Base-by-base conservation (phyloP, 805 yeast species). In the Cyberlindnera subsufficiens region DNA sequence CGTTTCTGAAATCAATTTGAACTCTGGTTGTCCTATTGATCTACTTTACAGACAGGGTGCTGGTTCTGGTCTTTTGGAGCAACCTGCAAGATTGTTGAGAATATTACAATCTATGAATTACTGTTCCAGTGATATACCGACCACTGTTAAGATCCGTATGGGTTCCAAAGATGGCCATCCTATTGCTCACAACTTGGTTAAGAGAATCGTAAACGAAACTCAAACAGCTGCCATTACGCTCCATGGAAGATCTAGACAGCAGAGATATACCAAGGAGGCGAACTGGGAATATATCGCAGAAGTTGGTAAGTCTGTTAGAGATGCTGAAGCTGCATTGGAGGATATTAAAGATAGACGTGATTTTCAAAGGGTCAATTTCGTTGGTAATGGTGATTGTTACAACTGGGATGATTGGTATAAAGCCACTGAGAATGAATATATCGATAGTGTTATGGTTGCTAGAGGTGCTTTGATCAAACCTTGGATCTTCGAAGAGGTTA, bases 1-100 rank as follows among this genome's bases (percentile, higher is more conserved):
- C 44, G 77, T 85, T n/a, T 75, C 83, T 27, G 98, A 93, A 58
- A 69, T 93, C 50, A 93, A 93, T 60, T 74, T 93, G 56, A 93
- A 93, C 65, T 84, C 96, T 59, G 99, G 99, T 3, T 93, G 99
- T 63, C 99, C 99, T 14, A 93, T 93, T 52, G 99, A 95, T 60
- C 72, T 93, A 54, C 69, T 93, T n/a, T 93, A 82, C 63, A 78
- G 91, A 52, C 88, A 86, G 59, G 99, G 99, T 33, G 95, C 95
- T 48, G 99, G 99, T 3, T 81, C 95, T 31, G 98, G 96, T 0
- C 72, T 93, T 42, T 67, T 93, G 72, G 97, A 89, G 49, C 88
- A 86, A 55, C 95, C 96, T 9, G 82, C 95, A 3, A 78, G 86
- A 56, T 66, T 90, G 65, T 59, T 84, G 34, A 74, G 95, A 50